Percentiles rank a stretch among this genome's conserved stretches.
Conservation (phyloP, 306 rosid species). For the Quercus parvula region DNA sequence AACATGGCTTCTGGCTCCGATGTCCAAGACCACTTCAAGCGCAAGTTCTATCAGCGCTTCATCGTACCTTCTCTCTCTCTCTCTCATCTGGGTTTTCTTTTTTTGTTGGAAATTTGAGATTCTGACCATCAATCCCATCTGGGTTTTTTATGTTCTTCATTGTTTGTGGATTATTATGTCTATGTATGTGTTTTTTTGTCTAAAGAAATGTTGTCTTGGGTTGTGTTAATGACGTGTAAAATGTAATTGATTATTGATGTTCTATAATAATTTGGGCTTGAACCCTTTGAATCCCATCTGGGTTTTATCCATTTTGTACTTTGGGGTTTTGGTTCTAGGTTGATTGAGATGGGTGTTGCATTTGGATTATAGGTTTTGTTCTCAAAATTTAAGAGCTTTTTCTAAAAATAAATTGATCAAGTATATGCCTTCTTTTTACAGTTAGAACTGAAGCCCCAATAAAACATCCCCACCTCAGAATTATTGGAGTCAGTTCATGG, state of each 20-base stretch:
- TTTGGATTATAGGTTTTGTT: neutral
- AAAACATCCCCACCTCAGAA: no score
- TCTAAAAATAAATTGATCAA: no score
- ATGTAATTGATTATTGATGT: neutral
- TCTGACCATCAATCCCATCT: neutral
- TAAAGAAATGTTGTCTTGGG: neutral
- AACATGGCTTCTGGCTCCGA: slow-evolving; percentile 63
- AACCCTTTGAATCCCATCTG: slow-evolving; percentile 6
- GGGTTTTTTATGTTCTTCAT: no score
- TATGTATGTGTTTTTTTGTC: neutral
- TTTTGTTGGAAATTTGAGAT: neutral
- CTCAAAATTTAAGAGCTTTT: no score
- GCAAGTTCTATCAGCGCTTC: slow-evolving; percentile 86
- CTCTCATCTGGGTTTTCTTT: neutral
- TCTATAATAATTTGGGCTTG: neutral
- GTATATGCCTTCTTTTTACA: no score
- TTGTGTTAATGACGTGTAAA: neutral
- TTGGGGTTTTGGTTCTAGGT: neutral
- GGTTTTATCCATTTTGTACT: neutral
- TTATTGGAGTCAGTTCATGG: no score
- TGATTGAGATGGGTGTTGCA: neutral
- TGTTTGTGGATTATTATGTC: neutral
- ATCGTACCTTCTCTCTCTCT: slow-evolving; percentile 28
- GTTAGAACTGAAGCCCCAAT: no score
- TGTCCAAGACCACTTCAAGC: slow-evolving; percentile 76